Evolutionary conservation across 2,329 filamentous ascomycete genomes (phyloP).

Genomic region (Exophiala sideris): DNA sequence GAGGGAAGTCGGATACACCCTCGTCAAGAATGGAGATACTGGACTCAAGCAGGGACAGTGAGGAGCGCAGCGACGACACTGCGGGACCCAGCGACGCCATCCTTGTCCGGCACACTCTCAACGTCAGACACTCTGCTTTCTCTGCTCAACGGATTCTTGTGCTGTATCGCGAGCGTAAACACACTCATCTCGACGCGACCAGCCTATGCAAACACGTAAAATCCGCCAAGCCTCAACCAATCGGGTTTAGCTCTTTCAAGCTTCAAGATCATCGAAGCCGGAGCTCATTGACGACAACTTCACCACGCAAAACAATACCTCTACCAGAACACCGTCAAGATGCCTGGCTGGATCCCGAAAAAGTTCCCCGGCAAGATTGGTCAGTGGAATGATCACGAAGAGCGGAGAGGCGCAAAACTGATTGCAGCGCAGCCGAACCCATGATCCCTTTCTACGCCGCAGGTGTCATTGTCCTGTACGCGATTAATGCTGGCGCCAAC

Average conservation of each 20-base stretch:
- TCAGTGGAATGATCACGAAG: conserved; percentile 45
- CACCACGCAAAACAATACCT: conserved; percentile 8
- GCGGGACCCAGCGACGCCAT: conserved; percentile 54
- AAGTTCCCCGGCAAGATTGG: conserved; percentile 77
- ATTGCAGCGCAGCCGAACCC: conserved; percentile 66
- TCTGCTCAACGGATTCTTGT: neutral
- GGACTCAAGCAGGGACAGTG: conserved; percentile 60
- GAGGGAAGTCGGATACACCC: conserved; percentile 62
- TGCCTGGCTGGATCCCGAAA: conserved; percentile 73
- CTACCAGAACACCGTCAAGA: conserved; percentile 42
- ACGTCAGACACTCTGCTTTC: neutral
- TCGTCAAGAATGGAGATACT: conserved; percentile 60
- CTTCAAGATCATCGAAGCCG: neutral
- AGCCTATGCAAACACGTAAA: conserved; percentile 9
- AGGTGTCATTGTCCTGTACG: conserved; percentile 87
- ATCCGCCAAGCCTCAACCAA: conserved; percentile 14
- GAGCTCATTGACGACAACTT: conserved; percentile 18
- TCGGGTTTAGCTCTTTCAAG: conserved; percentile 3
- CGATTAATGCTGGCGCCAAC: conserved; percentile 79
- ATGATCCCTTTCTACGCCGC: conserved; percentile 92
- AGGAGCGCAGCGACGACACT: conserved; percentile 58
- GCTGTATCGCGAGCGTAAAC: neutral
- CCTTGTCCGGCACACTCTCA: no score
- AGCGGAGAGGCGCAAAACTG: neutral
- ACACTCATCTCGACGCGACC: neutral